These are phyloP conservation scores for Physaria fendleri DNA, from an alignment of 345 rosid genomes.

Conservation along the genomic window DNA sequence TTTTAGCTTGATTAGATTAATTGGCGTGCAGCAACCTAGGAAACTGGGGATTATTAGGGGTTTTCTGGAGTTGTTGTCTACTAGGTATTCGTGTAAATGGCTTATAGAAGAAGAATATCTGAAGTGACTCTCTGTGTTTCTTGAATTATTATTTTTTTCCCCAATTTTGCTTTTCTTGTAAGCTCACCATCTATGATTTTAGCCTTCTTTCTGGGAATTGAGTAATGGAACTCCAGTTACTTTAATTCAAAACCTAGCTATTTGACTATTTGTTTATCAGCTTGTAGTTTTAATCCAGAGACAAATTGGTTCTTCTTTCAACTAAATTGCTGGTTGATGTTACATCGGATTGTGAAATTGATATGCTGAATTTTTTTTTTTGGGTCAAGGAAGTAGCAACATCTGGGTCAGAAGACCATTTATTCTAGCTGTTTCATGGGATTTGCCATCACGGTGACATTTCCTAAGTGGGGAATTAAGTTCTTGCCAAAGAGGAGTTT, in stretches of 20 bases:
- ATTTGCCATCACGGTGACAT: conserved; percentile 34
- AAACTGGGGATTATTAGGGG: background rate
- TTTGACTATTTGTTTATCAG: background rate
- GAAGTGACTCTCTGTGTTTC: background rate
- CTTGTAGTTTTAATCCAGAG: background rate
- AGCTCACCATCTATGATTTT: background rate
- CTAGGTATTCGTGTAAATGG: conserved; percentile 20
- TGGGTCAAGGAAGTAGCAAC: conserved; percentile 25
- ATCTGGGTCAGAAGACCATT: conserved; percentile 19
- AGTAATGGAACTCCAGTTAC: background rate
- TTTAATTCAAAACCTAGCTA: background rate
- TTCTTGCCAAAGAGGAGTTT: conserved; percentile 23
- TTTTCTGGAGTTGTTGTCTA: conserved; percentile 5
- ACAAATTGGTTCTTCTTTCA: background rate
- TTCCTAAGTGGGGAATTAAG: conserved; percentile 25
- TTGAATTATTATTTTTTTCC: background rate
- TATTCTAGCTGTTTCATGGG: conserved; percentile 29
- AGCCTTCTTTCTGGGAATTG: background rate
- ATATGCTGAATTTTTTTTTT: conserved; percentile 1
- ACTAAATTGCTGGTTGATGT: background rate
- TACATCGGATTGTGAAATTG: conserved; percentile 3
- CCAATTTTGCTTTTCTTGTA: background rate
- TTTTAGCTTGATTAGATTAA: background rate
- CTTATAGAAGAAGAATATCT: background rate
- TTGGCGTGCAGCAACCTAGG: conserved; percentile 1